Evolutionary conservation across 768 basidiomycete species (phyloP), one percentile per base, ranked within the genome.

Genomic region (Boletus insuetus): DNA sequence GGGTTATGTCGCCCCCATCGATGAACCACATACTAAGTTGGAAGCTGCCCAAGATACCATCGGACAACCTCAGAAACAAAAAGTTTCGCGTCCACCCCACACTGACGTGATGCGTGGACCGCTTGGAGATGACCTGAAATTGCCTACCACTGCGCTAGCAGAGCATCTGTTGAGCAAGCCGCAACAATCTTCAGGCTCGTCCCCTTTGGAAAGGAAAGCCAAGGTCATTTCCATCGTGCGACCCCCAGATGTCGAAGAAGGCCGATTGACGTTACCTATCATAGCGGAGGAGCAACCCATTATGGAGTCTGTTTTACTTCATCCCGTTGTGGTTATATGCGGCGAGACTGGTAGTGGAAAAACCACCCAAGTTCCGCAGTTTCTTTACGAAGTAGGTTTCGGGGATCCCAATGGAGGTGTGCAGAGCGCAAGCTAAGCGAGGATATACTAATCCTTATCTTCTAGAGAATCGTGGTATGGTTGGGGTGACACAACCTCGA

Each of bases 331-430:
- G 29, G 54, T 71, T 37, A 63, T 73, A 58, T 88, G 86, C 57
- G 87, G 97, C 70, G 96, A 99, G 77, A 99, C 97, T 16, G 97
- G 97, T 46, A 95, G 92, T 66, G 97, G 97, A 44, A 99, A 98
- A 75, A 98, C 97, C 1, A 99, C 97, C 0, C 97, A 98, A 70
- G 86, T 98, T 8, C 97, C 97, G 12, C 97, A 98, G 69, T 98
- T 98, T 73, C 77, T 99, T n/a, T 98, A 88, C 57, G 97, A 99
- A 70, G 92, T 91, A 20, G 97, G 97, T 0, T 98, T 95, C 68
- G 97, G 96, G 2, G 82, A 83, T 45, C 78, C 84, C 9, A 84
- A 79, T 16, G 91, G 89, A 65, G 92, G 94, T 95, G 67, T 51
- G 58, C 9, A 81, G 60, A 31, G 41, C 31, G 9, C 31, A 29